These are phyloP conservation scores for Solanum raphanifolium DNA, from an alignment of 257 asterid genomes.

Conservation along the genomic window DNA sequence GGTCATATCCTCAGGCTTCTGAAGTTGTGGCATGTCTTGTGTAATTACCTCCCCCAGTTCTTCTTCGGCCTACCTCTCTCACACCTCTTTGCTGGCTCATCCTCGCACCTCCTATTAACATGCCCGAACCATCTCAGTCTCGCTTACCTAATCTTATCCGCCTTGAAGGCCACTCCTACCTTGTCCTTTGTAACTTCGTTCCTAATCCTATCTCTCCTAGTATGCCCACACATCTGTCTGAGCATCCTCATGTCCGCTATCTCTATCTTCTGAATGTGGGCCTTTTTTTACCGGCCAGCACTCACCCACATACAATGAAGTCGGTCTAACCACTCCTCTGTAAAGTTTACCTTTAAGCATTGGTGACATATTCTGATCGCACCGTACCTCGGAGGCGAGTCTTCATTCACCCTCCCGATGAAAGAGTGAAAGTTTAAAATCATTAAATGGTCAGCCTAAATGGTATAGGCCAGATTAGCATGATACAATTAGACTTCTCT, in stretches of 20 bases:
- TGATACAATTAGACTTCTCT: neutral
- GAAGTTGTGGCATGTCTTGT: neutral
- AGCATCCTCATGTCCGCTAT: neutral
- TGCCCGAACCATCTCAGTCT: neutral
- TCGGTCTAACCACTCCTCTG: neutral
- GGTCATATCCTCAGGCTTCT: neutral
- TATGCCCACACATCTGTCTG: neutral
- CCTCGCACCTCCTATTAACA: neutral
- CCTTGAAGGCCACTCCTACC: neutral
- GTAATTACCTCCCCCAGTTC: neutral
- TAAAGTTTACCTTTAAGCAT: neutral
- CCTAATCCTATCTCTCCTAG: neutral
- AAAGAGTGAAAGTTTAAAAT: neutral
- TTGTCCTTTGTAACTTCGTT: rapidly evolving
- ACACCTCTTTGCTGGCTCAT: neutral
- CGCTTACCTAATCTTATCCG: neutral
- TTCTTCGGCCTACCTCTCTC: neutral
- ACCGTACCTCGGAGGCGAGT: neutral
- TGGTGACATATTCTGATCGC: neutral
- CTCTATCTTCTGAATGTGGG: neutral
- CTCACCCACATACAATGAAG: neutral
- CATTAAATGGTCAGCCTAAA: neutral
- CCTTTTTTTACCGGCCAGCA: neutral
- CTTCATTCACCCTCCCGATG: neutral
- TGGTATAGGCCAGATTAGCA: neutral